phyloP scores from a whole-genome alignment of 1,139 yeast species.

The Hansenula lynferdii region DNA sequence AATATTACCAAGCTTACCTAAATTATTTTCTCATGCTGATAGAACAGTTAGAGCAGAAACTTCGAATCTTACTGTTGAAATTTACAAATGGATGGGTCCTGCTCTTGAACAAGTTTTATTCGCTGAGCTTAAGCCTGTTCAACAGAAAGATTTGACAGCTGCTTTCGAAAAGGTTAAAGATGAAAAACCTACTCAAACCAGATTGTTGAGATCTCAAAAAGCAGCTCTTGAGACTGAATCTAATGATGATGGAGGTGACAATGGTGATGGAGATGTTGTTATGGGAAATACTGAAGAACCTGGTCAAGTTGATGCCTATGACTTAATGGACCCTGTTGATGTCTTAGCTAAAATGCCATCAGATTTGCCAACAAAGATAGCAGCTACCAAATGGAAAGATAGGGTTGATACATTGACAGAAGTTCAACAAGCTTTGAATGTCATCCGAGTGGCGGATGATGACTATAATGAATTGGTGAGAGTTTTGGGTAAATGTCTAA shows the following conservation, averaged over 20 bases:
- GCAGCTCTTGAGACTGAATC: slow-evolving; percentile 26
- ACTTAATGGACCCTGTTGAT: slow-evolving; percentile 51
- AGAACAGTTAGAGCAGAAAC: slow-evolving; percentile 82
- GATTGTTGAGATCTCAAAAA: slow-evolving; percentile 52
- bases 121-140: slow-evolving; percentile 81
- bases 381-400: slow-evolving; percentile 83
- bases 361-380: slow-evolving; percentile 49
- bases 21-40: slow-evolving; percentile 83
- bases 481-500: slow-evolving; percentile 61
- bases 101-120: slow-evolving; percentile 56
- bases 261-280: slow-evolving; percentile 34
- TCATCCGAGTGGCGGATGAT: slow-evolving; percentile 48
- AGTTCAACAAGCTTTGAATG: slow-evolving; percentile 44
- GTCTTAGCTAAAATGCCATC: slow-evolving; percentile 63
- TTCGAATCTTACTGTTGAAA: slow-evolving; percentile 59
- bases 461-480: slow-evolving; percentile 64
- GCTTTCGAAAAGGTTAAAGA: slow-evolving; percentile 54
- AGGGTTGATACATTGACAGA: slow-evolving; percentile 83
- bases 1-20: slow-evolving; percentile 55
- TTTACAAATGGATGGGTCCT: slow-evolving; percentile 75
- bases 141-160: slow-evolving; percentile 76
- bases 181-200: slow-evolving; percentile 46
- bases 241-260: slow-evolving; percentile 19
- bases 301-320: slow-evolving; percentile 45
- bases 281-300: slow-evolving; percentile 35